Evolutionary conservation across 2,329 filamentous ascomycete species (phyloP), one percentile per base, ranked within the genome.

Genomic region (Hortaea werneckii): DNA sequence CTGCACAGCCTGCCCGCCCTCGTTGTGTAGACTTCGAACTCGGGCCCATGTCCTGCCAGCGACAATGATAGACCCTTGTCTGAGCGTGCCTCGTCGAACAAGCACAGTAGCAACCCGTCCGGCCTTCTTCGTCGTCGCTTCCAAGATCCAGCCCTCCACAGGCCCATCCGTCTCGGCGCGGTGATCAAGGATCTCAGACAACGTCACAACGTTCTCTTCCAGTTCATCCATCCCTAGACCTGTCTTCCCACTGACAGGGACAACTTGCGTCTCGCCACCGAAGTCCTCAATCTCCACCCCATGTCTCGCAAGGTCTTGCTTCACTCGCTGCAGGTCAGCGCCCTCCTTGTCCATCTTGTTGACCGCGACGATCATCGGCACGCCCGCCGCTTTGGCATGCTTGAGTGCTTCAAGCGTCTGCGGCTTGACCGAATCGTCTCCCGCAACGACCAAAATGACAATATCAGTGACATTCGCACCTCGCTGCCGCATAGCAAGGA

Each of bases 381-480:
- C 92, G 50, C 85, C 83, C 42, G 92, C 87, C 29, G 78, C 75
- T 46, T 83, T 84, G 6, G 92, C 90, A 63, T 98, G 92, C 65
- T 94, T 95, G 62, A 98, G 81, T 5, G 92, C 92, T 70, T 98
- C 92, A 2, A 96, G 73, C 0, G 94, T 98, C 62, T 98, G 92
- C 3, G 92, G 92, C 72, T 92, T 98, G 56, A 98, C 90, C 61
- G 88, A 92, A 63, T 98, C 94, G 62, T 98, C 92, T 6, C 90
- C 90, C 5, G 92, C 92, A 20, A 98, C 90, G 0, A 98, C 92
- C 13, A 98, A 71, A 37, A 98, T 83, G 10, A 98, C 87, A 54
- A 98, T 95, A 62, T 98, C 92, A 0, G 94, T 98, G 41, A 96
- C 88, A 50, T 90, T 87, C 29, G 92, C 94, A 52, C 92, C 94